phyloP scores from a whole-genome alignment of 1,139 yeast species.

The Eremothecium coryli region DNA sequence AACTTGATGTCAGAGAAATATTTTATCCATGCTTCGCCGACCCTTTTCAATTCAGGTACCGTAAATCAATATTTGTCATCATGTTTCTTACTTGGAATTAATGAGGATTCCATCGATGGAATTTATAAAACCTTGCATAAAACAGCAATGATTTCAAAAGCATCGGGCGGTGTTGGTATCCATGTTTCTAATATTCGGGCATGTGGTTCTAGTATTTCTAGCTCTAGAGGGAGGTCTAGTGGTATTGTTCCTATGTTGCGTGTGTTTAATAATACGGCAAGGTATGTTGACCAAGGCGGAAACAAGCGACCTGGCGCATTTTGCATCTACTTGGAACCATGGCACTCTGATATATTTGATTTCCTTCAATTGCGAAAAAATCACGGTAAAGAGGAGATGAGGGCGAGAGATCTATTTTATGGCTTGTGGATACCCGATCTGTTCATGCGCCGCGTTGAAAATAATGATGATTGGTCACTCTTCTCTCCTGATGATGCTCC shows the following conservation, averaged over 20 bases:
- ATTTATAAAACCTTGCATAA: conserved; percentile 78
- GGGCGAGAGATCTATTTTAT: conserved; percentile 81
- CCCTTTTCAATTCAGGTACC: conserved; percentile 83
- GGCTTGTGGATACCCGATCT: conserved; percentile 87
- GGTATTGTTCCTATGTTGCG: conserved; percentile 87
- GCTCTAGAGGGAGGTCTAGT: conserved; percentile 85
- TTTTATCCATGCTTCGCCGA: conserved; percentile 86
- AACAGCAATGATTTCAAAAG: conserved; percentile 77
- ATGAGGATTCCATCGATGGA: conserved; percentile 85
- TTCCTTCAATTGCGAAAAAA: conserved; percentile 76
- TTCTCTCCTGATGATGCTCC: conserved; percentile 86
- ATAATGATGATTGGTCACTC: conserved; percentile 68
- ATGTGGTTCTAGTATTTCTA: conserved; percentile 77
- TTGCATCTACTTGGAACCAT: conserved; percentile 80
- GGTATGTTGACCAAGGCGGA: conserved; percentile 92
- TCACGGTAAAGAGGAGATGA: conserved; percentile 82
- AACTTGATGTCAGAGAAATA: conserved; percentile 72
- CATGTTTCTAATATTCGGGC: conserved; percentile 77
- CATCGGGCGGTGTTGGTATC: conserved; percentile 87
- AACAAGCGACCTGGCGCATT: conserved; percentile 91
- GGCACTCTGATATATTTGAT: conserved; percentile 83
- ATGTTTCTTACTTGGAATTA: conserved; percentile 78
- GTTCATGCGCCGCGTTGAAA: conserved; percentile 81
- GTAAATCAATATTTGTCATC: conserved; percentile 78
- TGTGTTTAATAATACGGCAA: conserved; percentile 81